Conservation (phyloP, 805 yeast genomes). For the Kodamaea fukazawae region DNA sequence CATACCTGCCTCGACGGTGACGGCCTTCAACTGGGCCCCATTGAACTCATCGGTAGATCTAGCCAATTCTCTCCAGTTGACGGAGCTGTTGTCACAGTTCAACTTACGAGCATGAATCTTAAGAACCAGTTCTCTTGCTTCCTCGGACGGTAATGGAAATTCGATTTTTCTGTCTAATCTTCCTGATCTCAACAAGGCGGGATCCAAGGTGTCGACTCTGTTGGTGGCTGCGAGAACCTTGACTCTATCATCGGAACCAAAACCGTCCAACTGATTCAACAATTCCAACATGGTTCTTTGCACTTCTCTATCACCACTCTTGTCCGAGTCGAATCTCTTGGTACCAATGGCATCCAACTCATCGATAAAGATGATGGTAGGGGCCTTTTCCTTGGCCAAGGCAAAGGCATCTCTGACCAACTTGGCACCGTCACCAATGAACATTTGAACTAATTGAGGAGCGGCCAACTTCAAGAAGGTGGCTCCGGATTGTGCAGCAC, state of each 20-base stretch:
- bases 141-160: conserved; percentile 96
- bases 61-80: conserved; percentile 98
- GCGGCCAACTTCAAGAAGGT: conserved; percentile 45
- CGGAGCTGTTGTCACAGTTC: conserved; percentile 80
- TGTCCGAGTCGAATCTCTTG: conserved; percentile 44
- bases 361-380: conserved; percentile 45
- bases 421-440: conserved; percentile 47
- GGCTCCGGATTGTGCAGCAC: conserved; percentile 48
- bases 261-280: conserved; percentile 73
- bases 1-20: conserved; percentile 99
- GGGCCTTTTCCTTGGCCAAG: conserved; percentile 46
- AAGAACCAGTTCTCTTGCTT: conserved; percentile 92
- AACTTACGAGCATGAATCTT: conserved; percentile 97
- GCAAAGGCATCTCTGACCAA: conserved; percentile 47
- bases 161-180: conserved; percentile 97
- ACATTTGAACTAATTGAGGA: conserved; percentile 47
- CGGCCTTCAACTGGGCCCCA: conserved; percentile 98
- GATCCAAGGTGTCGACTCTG: conserved; percentile 98
- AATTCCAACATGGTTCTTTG: conserved; percentile 50
- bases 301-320: conserved; percentile 46
- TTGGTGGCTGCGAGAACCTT: conserved; percentile 98
- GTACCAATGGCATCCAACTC: conserved; percentile 49
- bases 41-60: conserved; percentile 97
- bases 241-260: conserved; percentile 94
- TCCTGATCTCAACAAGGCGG: conserved; percentile 97